A percentile compares a stretch with the other conserved stretches of the same genome.
These are phyloP conservation scores for Hemisphaericaspora nanyangensis DNA, from an alignment of 805 yeast genomes.

Conservation along the genomic window DNA sequence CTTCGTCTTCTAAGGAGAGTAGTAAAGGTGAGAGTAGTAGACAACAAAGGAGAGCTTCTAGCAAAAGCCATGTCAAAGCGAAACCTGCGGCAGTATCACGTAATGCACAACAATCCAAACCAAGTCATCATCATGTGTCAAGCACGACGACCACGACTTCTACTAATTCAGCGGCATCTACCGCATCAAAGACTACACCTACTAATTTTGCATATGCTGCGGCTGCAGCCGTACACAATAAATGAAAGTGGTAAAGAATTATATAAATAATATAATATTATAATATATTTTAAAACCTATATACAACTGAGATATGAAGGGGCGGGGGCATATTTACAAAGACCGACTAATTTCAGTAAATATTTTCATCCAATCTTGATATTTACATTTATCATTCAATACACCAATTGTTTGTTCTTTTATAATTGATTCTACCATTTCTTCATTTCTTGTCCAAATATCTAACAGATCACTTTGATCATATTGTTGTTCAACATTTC, in stretches of 20 bases:
- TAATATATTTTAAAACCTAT: too few relatives aligned
- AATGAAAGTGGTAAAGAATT: slow-evolving; percentile 10
- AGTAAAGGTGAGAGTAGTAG: background rate
- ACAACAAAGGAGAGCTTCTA: too few relatives aligned
- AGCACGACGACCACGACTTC: background rate
- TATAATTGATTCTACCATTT: slow-evolving; percentile 29
- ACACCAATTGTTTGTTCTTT: slow-evolving; percentile 28
- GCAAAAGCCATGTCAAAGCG: too few relatives aligned
- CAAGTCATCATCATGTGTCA: too few relatives aligned
- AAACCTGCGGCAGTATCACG: too few relatives aligned
- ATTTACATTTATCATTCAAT: slow-evolving; percentile 34
- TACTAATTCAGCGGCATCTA: background rate
- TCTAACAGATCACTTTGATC: slow-evolving; percentile 26
- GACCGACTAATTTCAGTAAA: slow-evolving; percentile 12
- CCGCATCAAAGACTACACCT: slow-evolving; percentile 1
- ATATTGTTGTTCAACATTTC: slow-evolving; percentile 18
- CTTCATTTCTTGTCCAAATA: slow-evolving; percentile 36
- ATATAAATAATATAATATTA: too few relatives aligned
- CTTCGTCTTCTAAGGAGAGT: background rate
- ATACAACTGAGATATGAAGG: too few relatives aligned
- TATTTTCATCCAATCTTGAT: slow-evolving; percentile 31
- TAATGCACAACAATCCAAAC: too few relatives aligned
- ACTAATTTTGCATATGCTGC: slow-evolving; percentile 44
- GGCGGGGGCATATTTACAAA: too few relatives aligned
- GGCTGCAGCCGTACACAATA: slow-evolving; percentile 43